Evolutionary conservation across 352 stramenopile species (phyloP).

Genomic region (Globisporangium ultimum): DNA sequence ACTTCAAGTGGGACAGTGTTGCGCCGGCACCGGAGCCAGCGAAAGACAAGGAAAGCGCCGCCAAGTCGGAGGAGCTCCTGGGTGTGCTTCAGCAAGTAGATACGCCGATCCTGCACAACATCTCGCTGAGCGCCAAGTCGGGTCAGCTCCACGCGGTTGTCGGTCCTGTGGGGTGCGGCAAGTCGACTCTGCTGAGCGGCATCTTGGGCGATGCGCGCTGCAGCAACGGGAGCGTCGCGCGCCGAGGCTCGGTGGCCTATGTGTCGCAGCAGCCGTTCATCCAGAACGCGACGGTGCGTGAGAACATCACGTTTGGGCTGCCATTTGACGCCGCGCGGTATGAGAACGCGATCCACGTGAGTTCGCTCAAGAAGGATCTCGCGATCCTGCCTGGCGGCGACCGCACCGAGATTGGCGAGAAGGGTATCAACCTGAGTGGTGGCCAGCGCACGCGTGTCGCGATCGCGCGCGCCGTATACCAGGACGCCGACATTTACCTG

Average conservation of each 20-base stretch:
- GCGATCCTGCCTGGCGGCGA: slow-evolving; percentile 77
- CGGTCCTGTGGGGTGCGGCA: slow-evolving; percentile 56
- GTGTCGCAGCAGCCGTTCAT: slow-evolving; percentile 95
- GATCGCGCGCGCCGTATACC: slow-evolving; percentile 78
- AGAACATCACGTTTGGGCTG: slow-evolving; percentile 96
- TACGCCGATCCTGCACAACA: slow-evolving; percentile 40
- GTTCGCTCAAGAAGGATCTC: slow-evolving; percentile 54
- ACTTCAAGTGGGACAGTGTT: slow-evolving; percentile 61
- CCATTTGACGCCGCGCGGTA: slow-evolving; percentile 59
- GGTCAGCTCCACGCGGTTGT: slow-evolving; percentile 67
- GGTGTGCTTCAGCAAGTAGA: slow-evolving; percentile 5
- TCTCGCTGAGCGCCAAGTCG: slow-evolving; percentile 59
- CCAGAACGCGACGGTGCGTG: slow-evolving; percentile 92
- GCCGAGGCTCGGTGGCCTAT: slow-evolving; percentile 91
- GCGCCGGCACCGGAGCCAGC: slow-evolving; percentile 25
- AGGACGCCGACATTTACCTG: slow-evolving; percentile 85
- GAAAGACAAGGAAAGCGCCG: slow-evolving; percentile 27
- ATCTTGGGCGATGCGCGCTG: slow-evolving; percentile 61
- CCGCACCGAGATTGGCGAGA: slow-evolving; percentile 94
- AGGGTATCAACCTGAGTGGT: slow-evolving; percentile 93
- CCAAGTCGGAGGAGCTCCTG: slow-evolving; percentile 23
- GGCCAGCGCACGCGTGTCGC: slow-evolving; percentile 90
- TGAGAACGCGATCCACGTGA: slow-evolving; percentile 46
- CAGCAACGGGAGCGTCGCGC: slow-evolving; percentile 37
- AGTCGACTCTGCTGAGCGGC: slow-evolving; percentile 68